phyloP scores from a whole-genome alignment of 2,329 filamentous ascomycete species.

The Cladophialophora yegresii region DNA sequence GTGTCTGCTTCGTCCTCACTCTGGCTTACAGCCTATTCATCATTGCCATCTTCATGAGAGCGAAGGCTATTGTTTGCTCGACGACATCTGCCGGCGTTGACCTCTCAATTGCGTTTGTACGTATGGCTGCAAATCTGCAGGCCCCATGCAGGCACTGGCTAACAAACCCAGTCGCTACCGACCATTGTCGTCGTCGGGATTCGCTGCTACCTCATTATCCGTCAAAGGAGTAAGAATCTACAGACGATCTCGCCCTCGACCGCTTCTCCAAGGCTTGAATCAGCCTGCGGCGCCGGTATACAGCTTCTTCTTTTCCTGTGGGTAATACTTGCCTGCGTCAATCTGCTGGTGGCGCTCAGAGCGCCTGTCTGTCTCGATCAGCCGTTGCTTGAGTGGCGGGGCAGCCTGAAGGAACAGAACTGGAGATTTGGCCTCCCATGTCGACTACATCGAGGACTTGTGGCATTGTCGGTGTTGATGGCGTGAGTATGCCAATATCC shows the following conservation, averaged over 20 bases:
- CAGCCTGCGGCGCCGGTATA: constrained; percentile 10
- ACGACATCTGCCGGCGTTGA: constrained; percentile 26
- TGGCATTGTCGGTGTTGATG: constrained; percentile 26
- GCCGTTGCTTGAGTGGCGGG: constrained; percentile 15
- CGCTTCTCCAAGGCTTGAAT: constrained; percentile 19
- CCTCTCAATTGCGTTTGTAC: constrained; percentile 27
- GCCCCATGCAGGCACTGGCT: background rate
- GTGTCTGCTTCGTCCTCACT: constrained; percentile 11
- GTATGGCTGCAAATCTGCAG: background rate
- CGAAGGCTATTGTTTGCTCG: constrained; percentile 19
- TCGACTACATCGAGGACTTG: constrained; percentile 24
- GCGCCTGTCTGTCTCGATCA: constrained; percentile 23
- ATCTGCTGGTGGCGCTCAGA: constrained; percentile 24
- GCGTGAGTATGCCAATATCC: constrained; percentile 15
- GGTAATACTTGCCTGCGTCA: constrained; percentile 25
- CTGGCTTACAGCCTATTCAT: constrained; percentile 22
- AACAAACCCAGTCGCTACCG: constrained; percentile 20
- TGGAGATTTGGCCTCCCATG: constrained; percentile 28
- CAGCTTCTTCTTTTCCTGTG: constrained; percentile 26
- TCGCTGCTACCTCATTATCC: constrained; percentile 23
- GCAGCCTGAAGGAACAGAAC: constrained; percentile 16
- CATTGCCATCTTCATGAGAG: constrained; percentile 16
- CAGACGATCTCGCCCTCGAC: constrained; percentile 21
- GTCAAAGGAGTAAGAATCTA: constrained; percentile 10
- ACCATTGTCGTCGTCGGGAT: constrained; percentile 18